Percentiles rank a stretch among this genome's conserved stretches.
These are phyloP conservation scores for Phaeodactylum tricornutum DNA, from an alignment of 108 stramenopile genomes.

Conservation along the genomic window DNA sequence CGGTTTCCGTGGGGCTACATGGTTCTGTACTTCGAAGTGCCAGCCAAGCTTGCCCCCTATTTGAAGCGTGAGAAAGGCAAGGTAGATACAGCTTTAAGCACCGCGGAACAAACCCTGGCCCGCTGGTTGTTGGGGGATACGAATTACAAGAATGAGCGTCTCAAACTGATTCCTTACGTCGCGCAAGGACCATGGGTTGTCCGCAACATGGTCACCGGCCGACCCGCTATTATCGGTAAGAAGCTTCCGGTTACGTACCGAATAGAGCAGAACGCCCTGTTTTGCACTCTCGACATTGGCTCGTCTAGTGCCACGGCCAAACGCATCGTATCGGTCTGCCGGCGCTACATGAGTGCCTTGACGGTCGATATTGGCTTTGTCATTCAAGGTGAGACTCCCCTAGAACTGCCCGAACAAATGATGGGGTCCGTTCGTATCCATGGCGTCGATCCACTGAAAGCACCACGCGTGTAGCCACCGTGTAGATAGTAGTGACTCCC, in stretches of 20 bases:
- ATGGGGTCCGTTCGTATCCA: constrained; percentile 68
- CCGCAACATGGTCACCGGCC: constrained; percentile 71
- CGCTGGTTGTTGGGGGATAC: constrained; percentile 42
- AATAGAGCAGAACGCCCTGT: constrained; percentile 15
- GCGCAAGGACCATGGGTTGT: constrained; percentile 84
- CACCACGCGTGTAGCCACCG: constrained; percentile 16
- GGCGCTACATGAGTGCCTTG: constrained; percentile 66
- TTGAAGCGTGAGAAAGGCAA: constrained; percentile 13
- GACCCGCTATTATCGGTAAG: constrained; percentile 78
- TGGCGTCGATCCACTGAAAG: constrained; percentile 61
- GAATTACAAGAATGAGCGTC: constrained; percentile 49
- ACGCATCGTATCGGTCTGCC: constrained; percentile 63
- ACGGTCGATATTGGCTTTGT: constrained; percentile 84
- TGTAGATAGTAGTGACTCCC: not conserved
- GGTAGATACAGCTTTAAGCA: constrained; percentile 14
- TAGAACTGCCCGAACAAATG: constrained; percentile 84
- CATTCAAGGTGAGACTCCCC: constrained; percentile 55
- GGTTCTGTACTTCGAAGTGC: constrained; percentile 69
- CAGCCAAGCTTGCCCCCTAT: constrained; percentile 42
- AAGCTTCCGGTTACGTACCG: constrained; percentile 49
- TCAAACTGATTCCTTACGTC: constrained; percentile 72
- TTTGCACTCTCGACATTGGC: constrained; percentile 77
- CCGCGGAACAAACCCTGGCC: constrained; percentile 28
- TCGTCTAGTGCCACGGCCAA: constrained; percentile 40
- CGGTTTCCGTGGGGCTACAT: constrained; percentile 78